phyloP scores from a whole-genome alignment of 202 grass and related monocot genomes.

The Carex sylvatica region DNA sequence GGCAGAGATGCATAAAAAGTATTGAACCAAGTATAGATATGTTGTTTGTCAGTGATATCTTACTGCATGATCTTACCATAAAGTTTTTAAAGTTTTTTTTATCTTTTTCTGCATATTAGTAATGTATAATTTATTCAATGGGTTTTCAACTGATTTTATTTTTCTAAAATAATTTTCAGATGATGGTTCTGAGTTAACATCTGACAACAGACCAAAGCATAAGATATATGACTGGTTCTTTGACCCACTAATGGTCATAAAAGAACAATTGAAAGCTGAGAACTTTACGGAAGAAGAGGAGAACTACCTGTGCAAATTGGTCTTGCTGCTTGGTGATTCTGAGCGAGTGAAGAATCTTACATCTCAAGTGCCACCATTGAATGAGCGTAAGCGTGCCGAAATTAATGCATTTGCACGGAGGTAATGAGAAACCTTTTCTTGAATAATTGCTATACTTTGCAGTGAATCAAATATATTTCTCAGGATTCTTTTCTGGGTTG shows the following conservation, averaged over 20 bases:
- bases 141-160: conserved; percentile 11
- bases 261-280: conserved; percentile 89
- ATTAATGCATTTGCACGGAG: conserved; percentile 91
- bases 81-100: neutral
- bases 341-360: conserved; percentile 46
- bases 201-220: conserved; percentile 72
- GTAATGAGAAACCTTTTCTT: conserved; percentile 28
- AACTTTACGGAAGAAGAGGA: conserved; percentile 79
- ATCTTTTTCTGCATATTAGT: neutral
- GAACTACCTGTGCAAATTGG: conserved; percentile 65
- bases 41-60: neutral
- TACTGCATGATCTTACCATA: neutral
- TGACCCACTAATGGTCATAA: conserved; percentile 87
- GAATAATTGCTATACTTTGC: neutral
- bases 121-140: neutral
- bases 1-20: neutral
- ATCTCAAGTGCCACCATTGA: conserved; percentile 46
- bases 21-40: neutral
- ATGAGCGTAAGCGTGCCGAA: conserved; percentile 72
- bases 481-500: neutral
- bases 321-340: conserved; percentile 62
- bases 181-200: conserved; percentile 69
- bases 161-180: conserved; percentile 39
- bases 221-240: conserved; percentile 89
- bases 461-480: neutral